These are phyloP conservation scores for Xanthoconium purpureum DNA, from an alignment of 768 basidiomycete species.

Conservation along the genomic window DNA sequence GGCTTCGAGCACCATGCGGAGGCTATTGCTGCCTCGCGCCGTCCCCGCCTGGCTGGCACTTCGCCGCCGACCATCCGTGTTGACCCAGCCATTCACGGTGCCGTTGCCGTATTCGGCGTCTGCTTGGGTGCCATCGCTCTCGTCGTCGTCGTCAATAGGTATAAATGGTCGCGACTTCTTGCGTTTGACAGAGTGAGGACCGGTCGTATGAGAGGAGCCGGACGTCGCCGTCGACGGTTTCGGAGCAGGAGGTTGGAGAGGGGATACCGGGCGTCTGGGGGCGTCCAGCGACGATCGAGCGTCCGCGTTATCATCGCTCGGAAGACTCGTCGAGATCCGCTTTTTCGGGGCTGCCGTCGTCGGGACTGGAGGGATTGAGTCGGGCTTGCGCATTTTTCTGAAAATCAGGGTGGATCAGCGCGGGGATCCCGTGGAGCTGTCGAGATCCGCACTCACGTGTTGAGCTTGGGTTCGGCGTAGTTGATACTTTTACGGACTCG, in stretches of 20 bases:
- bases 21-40: slow-evolving; percentile 21
- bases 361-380: slow-evolving; percentile 42
- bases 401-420: slow-evolving; percentile 7
- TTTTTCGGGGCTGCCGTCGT: slow-evolving; percentile 39
- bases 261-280: slow-evolving; percentile 32
- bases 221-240: slow-evolving; percentile 38
- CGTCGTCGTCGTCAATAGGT: slow-evolving; percentile 47
- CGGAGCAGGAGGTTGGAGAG: slow-evolving; percentile 31
- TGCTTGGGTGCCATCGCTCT: slow-evolving; percentile 69
- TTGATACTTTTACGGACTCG: slow-evolving; percentile 75
- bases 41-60: slow-evolving; percentile 24
- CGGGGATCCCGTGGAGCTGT: neutral
- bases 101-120: slow-evolving; percentile 59
- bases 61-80: slow-evolving; percentile 55
- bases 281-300: slow-evolving; percentile 40
- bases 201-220: slow-evolving; percentile 27
- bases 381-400: slow-evolving; percentile 90
- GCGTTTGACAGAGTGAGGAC: slow-evolving; percentile 37
- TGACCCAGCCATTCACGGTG: slow-evolving; percentile 47
- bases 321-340: slow-evolving; percentile 36
- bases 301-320: slow-evolving; percentile 39
- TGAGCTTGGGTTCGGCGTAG: slow-evolving; percentile 84
- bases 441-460: slow-evolving; percentile 56
- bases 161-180: slow-evolving; percentile 54
- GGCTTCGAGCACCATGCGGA: slow-evolving; percentile 37